These are phyloP conservation scores for Trypanosoma boissoni DNA, from an alignment of 208 protist genomes.

Conservation along the genomic window DNA sequence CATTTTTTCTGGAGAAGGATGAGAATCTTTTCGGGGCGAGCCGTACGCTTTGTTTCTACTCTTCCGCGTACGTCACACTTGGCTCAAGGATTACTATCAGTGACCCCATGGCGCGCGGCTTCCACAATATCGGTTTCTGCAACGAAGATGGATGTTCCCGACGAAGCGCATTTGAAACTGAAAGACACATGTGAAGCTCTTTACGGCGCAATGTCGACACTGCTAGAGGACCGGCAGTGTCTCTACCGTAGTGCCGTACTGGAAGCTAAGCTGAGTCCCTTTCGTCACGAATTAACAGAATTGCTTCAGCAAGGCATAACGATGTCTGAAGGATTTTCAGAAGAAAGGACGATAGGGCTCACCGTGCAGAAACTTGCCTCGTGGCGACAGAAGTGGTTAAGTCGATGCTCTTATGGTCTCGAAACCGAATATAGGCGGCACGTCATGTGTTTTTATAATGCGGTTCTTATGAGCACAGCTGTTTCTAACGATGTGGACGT, in stretches of 20 bases:
- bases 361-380: constrained; percentile 17
- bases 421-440: not conserved
- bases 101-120: not conserved
- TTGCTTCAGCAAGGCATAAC: constrained; percentile 7
- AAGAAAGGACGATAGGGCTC: not conserved
- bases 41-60: too few species aligned
- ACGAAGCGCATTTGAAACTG: not conserved
- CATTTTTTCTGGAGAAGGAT: too few species aligned
- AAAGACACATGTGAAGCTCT: constrained; percentile 1
- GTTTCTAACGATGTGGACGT: constrained; percentile 34
- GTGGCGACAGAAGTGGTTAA: constrained; percentile 32
- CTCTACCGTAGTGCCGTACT: constrained; percentile 38
- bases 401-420: not conserved
- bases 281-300: constrained; percentile 9
- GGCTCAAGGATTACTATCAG: too few species aligned
- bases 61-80: too few species aligned
- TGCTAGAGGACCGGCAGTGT: constrained; percentile 42
- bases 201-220: constrained; percentile 4
- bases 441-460: constrained; percentile 50
- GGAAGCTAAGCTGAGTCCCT: constrained; percentile 14
- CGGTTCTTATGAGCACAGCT: constrained; percentile 39
- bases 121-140: not conserved
- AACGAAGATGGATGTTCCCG: not conserved
- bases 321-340: not conserved
- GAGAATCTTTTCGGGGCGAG: too few species aligned